Evolutionary conservation across 2,329 filamentous ascomycete species (phyloP).

Genomic region (Colletotrichum echinochloae): DNA sequence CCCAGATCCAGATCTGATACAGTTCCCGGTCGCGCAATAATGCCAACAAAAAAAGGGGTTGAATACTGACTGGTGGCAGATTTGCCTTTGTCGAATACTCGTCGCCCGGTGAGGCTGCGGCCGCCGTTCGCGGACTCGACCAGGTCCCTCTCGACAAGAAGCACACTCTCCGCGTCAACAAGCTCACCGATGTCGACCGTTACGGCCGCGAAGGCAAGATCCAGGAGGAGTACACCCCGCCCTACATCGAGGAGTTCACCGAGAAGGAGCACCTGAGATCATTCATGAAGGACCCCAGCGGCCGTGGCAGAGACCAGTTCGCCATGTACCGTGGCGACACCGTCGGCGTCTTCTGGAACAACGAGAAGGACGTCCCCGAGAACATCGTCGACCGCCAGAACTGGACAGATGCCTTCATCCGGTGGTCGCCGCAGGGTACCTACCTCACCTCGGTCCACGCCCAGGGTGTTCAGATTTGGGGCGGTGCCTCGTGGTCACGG

Average conservation of each 20-base stretch:
- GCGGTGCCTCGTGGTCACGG: constrained; percentile 87
- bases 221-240: constrained; percentile 88
- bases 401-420: constrained; percentile 98
- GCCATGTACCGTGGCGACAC: constrained; percentile 92
- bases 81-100: constrained; percentile 98
- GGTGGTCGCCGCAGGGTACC: constrained; percentile 96
- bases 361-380: constrained; percentile 91
- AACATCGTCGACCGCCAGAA: constrained; percentile 90
- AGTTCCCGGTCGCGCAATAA: not conserved
- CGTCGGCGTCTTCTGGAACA: constrained; percentile 98
- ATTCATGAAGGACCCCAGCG: constrained; percentile 85
- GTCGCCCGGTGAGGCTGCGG: constrained; percentile 87
- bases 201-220: constrained; percentile 94
- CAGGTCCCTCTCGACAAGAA: constrained; percentile 93
- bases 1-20: not conserved
- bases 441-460: constrained; percentile 95
- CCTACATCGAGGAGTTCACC: constrained; percentile 84
- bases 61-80: constrained; percentile 59
- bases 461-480: constrained; percentile 98
- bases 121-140: constrained; percentile 90
- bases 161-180: constrained; percentile 96
- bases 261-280: constrained; percentile 96
- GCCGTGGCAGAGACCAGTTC: constrained; percentile 92
- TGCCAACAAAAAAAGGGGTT: not conserved
- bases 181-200: constrained; percentile 96